These are phyloP conservation scores for Coemansia erecta DNA, from an alignment of 192 early-diverging fungal genomes.

Conservation along the genomic window DNA sequence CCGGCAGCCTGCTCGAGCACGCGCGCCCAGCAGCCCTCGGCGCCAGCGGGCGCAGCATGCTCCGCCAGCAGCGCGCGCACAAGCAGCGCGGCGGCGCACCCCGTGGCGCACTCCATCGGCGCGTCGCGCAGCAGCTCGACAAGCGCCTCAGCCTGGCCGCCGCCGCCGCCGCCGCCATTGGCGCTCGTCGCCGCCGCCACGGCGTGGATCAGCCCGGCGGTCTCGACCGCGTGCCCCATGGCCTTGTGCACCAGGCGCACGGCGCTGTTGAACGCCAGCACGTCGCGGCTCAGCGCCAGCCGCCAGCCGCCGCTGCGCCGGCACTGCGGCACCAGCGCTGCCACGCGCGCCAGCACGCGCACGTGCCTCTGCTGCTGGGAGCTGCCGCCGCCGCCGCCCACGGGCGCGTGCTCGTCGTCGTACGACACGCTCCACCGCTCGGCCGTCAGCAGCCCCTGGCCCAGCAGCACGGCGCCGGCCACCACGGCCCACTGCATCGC, in stretches of 20 bases:
- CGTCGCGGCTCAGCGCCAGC: slow-evolving; percentile 63
- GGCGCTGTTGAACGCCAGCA: slow-evolving; percentile 73
- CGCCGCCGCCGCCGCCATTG: too few relatives aligned
- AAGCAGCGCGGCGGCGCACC: slow-evolving; percentile 28
- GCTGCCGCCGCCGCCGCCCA: slow-evolving; percentile 13
- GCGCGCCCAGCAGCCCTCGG: slow-evolving; percentile 28
- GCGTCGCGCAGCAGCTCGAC: slow-evolving; percentile 11
- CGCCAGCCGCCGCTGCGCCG: slow-evolving; percentile 40
- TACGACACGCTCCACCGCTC: slow-evolving; percentile 45
- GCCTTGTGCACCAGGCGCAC: slow-evolving; percentile 53
- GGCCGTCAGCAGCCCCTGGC: slow-evolving; percentile 39
- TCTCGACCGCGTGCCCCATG: slow-evolving; percentile 16
- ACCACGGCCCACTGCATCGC: slow-evolving; percentile 35
- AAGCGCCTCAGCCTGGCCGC: neutral
- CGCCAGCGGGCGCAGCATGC: slow-evolving; percentile 15
- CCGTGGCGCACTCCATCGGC: slow-evolving; percentile 36
- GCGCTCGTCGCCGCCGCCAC: neutral
- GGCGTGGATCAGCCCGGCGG: slow-evolving; percentile 14
- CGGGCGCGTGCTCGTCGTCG: slow-evolving; percentile 24
- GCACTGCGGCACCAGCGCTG: slow-evolving; percentile 36
- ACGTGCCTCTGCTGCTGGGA: slow-evolving; percentile 23
- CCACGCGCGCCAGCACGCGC: slow-evolving; percentile 30
- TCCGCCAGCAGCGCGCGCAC: slow-evolving; percentile 33
- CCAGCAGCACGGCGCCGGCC: slow-evolving; percentile 29
- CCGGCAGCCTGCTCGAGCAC: slow-evolving; percentile 14